Evolutionary conservation across 2,329 filamentous ascomycete species (phyloP).

Genomic region (Penicillium sp.): DNA sequence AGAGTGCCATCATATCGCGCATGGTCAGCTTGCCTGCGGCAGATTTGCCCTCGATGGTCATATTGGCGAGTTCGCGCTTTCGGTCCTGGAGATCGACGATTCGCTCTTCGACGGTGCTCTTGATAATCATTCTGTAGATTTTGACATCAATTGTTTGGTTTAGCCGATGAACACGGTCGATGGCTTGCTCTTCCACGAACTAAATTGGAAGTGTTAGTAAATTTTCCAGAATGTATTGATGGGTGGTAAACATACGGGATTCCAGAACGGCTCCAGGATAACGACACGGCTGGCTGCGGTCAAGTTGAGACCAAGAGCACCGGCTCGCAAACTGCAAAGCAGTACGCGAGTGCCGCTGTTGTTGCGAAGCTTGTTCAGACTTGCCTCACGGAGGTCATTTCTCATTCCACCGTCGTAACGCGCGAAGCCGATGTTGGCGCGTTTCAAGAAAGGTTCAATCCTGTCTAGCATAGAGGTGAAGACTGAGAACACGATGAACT

Average conservation of each 20-base stretch:
- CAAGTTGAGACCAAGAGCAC: constrained; percentile 88
- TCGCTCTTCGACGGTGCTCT: constrained; percentile 84
- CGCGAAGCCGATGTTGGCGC: constrained; percentile 75
- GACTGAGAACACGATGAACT: constrained; percentile 98
- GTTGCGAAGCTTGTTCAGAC: constrained; percentile 74
- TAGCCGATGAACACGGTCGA: constrained; percentile 96
- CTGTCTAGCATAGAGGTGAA: constrained; percentile 99
- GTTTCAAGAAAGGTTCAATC: constrained; percentile 84
- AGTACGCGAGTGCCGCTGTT: constrained; percentile 78
- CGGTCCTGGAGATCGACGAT: constrained; percentile 94
- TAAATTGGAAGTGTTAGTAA: constrained; percentile 39
- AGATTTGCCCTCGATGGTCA: constrained; percentile 80
- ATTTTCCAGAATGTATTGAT: constrained; percentile 15
- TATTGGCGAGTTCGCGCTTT: constrained; percentile 88
- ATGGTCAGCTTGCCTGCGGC: constrained; percentile 83
- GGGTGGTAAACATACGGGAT: constrained; percentile 66
- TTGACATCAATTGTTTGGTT: constrained; percentile 94
- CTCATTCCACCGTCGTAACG: constrained; percentile 96
- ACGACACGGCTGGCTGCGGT: constrained; percentile 92
- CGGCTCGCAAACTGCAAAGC: constrained; percentile 92
- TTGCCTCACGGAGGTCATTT: constrained; percentile 89
- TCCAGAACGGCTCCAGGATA: constrained; percentile 98
- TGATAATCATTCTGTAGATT: constrained; percentile 91
- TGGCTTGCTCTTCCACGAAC: constrained; percentile 98
- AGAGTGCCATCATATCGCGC: constrained; percentile 91